phyloP scores from a whole-genome alignment of 129 eudicot genomes.

The Artemisia argyi region DNA sequence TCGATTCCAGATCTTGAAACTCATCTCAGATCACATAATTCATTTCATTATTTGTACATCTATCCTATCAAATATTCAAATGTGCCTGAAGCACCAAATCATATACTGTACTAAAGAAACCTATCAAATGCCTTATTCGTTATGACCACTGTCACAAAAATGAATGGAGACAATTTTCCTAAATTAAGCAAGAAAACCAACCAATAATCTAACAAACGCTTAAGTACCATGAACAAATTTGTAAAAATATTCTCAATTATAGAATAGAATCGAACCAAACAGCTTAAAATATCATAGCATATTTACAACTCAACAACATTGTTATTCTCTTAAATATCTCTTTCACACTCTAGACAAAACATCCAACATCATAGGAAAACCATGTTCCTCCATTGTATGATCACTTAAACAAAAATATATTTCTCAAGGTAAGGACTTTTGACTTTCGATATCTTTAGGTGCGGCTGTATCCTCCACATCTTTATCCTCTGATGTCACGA shows the following conservation, averaged over 20 bases:
- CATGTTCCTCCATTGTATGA: conserved; percentile 25
- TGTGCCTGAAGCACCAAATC: background rate
- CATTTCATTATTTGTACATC: too few relatives aligned
- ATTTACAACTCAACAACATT: conserved; percentile 26
- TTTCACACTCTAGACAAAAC: conserved; percentile 14
- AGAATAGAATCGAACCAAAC: background rate
- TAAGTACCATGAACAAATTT: conserved; percentile 13
- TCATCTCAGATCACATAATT: too few relatives aligned
- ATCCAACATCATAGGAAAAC: conserved; percentile 35
- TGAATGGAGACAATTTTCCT: background rate
- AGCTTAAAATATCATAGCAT: background rate
- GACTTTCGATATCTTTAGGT: conserved; percentile 32
- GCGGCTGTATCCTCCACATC: conserved; percentile 21
- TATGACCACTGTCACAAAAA: background rate
- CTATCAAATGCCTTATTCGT: background rate
- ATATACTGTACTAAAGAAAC: background rate
- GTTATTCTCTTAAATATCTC: background rate
- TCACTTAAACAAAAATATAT: background rate
- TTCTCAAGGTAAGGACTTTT: conserved; percentile 22
- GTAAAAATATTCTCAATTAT: background rate
- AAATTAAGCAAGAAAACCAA: background rate
- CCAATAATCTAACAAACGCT: conserved; percentile 11
- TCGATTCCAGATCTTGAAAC: too few relatives aligned
- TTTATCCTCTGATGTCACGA: conserved; percentile 35
- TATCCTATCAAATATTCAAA: too few relatives aligned